These are phyloP conservation scores for Pseudohyphozyma bogoriensis DNA, from an alignment of 768 basidiomycete species.

Conservation along the genomic window DNA sequence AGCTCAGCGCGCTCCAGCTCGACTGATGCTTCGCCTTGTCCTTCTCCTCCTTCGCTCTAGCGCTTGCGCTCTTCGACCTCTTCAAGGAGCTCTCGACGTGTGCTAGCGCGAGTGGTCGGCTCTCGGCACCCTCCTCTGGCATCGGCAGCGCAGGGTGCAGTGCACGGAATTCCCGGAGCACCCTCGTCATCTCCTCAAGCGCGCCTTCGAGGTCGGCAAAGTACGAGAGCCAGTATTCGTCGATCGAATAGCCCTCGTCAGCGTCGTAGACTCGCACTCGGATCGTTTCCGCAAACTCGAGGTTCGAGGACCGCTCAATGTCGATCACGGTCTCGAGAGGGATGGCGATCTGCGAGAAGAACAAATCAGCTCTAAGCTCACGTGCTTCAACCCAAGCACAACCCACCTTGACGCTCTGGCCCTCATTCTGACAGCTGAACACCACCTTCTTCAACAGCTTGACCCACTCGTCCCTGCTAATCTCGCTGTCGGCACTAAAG, in stretches of 20 bases:
- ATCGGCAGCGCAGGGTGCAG: too few species aligned
- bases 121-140: not conserved
- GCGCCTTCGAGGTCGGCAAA: constrained; percentile 71
- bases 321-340: constrained; percentile 83
- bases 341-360: constrained; percentile 61
- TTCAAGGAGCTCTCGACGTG: too few species aligned
- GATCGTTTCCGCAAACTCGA: constrained; percentile 85
- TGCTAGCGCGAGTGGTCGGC: too few species aligned
- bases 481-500: constrained; percentile 65
- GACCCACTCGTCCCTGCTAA: constrained; percentile 88
- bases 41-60: not conserved
- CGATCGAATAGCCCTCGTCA: constrained; percentile 56
- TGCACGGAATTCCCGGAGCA: constrained; percentile 46
- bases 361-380: not conserved
- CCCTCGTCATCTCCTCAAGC: constrained; percentile 68
- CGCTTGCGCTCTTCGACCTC: not conserved
- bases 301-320: constrained; percentile 72
- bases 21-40: not conserved
- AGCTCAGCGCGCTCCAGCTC: not conserved
- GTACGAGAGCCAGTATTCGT: constrained; percentile 71
- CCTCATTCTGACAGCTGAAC: constrained; percentile 91
- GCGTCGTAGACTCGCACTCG: constrained; percentile 72
- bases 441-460: constrained; percentile 86
- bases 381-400: not conserved
- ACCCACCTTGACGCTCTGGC: constrained; percentile 71